phyloP scores from a whole-genome alignment of 805 yeast species.

The Danielia oregonensis region DNA sequence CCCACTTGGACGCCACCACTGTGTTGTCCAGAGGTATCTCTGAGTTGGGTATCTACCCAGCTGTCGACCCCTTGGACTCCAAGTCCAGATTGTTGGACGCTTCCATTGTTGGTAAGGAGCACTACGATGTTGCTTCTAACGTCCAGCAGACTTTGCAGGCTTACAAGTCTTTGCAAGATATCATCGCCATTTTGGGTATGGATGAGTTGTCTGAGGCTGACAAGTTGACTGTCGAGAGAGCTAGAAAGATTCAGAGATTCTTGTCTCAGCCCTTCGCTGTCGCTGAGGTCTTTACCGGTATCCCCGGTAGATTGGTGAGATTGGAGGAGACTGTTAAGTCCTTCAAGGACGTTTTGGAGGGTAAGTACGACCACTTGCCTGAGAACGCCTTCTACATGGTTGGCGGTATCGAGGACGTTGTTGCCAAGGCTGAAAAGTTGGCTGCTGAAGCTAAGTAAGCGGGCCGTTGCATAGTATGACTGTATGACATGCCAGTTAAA shows the following conservation, averaged over 20 bases:
- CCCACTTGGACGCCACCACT: conserved; percentile 99
- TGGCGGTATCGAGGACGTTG: conserved; percentile 98
- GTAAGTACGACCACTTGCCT: conserved; percentile 98
- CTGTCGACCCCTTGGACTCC: conserved; percentile 99
- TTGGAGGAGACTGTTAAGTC: conserved; percentile 91
- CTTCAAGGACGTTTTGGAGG: conserved; percentile 95
- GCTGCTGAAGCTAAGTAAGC: conserved; percentile 84
- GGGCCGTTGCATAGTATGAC: conserved; percentile 20
- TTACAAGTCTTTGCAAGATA: conserved; percentile 99
- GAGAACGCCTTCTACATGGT: conserved; percentile 99
- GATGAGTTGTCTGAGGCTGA: conserved; percentile 98
- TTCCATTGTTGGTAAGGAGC: conserved; percentile 97
- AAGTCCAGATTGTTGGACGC: conserved; percentile 98
- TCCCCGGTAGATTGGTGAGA: conserved; percentile 95
- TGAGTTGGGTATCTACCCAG: conserved; percentile 99
- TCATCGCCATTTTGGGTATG: conserved; percentile 99
- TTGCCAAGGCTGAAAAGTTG: conserved; percentile 98
- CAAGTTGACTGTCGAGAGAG: conserved; percentile 99
- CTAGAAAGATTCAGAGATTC: conserved; percentile 99
- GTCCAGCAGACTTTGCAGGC: conserved; percentile 99
- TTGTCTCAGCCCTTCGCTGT: conserved; percentile 99
- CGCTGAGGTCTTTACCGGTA: conserved; percentile 99
- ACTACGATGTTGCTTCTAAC: conserved; percentile 88
- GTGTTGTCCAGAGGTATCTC: conserved; percentile 99
- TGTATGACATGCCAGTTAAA: conserved; percentile 19